phyloP scores from a whole-genome alignment of 2,329 filamentous ascomycete genomes.

The Ophiostoma himal-ulmi region DNA sequence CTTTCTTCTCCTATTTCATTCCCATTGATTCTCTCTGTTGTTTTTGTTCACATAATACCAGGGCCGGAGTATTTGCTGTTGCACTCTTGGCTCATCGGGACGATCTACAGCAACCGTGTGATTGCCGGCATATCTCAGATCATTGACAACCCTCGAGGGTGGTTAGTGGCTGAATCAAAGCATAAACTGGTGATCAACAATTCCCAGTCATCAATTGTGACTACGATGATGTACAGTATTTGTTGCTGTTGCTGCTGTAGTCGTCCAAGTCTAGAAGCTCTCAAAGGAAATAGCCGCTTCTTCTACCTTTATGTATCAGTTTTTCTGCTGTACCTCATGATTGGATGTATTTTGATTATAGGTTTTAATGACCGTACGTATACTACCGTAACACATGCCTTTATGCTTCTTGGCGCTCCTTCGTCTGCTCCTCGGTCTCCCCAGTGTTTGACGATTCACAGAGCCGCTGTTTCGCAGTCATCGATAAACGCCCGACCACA shows the following conservation, averaged over 20 bases:
- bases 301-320: too few species aligned
- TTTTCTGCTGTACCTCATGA: too few species aligned
- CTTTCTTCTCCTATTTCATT: not conserved
- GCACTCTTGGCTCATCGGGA: not conserved
- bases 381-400: not conserved
- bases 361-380: not conserved
- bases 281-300: too few species aligned
- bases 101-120: not conserved
- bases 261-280: too few species aligned
- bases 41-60: not conserved
- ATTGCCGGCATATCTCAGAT: not conserved
- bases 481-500: not conserved
- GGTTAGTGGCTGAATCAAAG: not conserved
- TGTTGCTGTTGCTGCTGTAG: too few species aligned
- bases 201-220: not conserved
- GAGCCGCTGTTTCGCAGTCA: not conserved
- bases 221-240: too few species aligned
- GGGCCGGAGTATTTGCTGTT: not conserved
- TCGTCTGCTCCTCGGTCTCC: not conserved
- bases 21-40: not conserved
- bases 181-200: not conserved
- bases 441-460: not conserved
- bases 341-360: not conserved
- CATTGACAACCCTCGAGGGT: not conserved
- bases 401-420: not conserved